Percentiles rank a stretch among this genome's conserved stretches.
These are phyloP conservation scores for Rhamnella rubrinervis DNA, from an alignment of 331 rosid genomes.

Conservation along the genomic window DNA sequence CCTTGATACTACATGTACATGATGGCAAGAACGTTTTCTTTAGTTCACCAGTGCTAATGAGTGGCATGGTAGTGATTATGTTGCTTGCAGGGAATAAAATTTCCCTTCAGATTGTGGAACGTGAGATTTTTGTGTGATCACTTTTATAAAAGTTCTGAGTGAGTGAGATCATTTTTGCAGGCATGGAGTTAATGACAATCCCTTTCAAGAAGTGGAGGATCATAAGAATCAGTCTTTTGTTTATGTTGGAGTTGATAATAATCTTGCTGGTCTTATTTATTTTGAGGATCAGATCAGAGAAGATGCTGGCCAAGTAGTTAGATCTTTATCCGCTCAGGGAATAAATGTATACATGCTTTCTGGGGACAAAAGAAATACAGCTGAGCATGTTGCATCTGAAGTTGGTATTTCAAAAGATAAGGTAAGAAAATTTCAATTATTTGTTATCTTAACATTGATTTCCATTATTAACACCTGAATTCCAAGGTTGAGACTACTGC, in stretches of 20 bases:
- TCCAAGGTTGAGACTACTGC: not conserved
- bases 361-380: constrained; percentile 85
- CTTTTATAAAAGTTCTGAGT: not conserved
- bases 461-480: not conserved
- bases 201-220: constrained; percentile 54
- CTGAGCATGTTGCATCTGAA: constrained; percentile 85
- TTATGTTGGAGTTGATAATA: constrained; percentile 75
- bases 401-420: constrained; percentile 82
- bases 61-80: not conserved
- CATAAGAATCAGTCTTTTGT: constrained; percentile 65
- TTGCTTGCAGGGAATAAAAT: not conserved
- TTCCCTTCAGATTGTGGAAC: too few relatives aligned
- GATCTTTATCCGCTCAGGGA: constrained; percentile 62
- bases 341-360: constrained; percentile 80
- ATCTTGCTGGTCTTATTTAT: constrained; percentile 74
- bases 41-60: not conserved
- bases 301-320: constrained; percentile 72
- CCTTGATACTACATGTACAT: not conserved
- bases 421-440: constrained; percentile 36
- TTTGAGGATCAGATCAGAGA: constrained; percentile 90
- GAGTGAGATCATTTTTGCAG: constrained; percentile 40
- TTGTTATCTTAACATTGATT: not conserved
- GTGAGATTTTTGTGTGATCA: not conserved
- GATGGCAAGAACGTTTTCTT: not conserved
- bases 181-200: constrained; percentile 55